Evolutionary conservation across 1,139 yeast genomes (phyloP).

Genomic region (Lodderomyces pseudojiufengensis): DNA sequence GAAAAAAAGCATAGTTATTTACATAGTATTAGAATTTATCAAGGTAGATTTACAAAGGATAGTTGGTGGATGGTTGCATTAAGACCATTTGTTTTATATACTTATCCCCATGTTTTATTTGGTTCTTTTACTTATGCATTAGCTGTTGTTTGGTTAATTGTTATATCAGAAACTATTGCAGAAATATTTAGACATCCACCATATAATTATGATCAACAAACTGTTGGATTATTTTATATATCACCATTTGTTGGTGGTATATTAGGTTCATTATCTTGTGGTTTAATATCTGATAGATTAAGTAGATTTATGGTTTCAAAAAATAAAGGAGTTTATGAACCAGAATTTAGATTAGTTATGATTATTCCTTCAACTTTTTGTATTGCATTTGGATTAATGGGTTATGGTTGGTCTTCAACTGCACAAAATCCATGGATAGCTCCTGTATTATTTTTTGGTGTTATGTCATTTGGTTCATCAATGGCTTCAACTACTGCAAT

Average conservation of each 20-base stretch:
- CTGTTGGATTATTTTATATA: slow-evolving; percentile 55
- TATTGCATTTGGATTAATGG: slow-evolving; percentile 51
- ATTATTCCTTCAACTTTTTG: slow-evolving; percentile 47
- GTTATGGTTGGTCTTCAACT: slow-evolving; percentile 59
- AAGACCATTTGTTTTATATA: slow-evolving; percentile 51
- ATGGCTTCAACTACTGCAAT: slow-evolving; percentile 61
- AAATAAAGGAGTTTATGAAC: slow-evolving; percentile 58
- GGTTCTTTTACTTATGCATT: slow-evolving; percentile 52
- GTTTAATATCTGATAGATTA: slow-evolving; percentile 46
- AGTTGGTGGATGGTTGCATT: slow-evolving; percentile 57
- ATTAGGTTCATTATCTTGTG: slow-evolving; percentile 54
- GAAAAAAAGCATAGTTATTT: slow-evolving; percentile 17
- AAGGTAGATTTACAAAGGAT: slow-evolving; percentile 49
- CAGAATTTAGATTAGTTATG: slow-evolving; percentile 59
- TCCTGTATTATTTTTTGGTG: slow-evolving; percentile 54
- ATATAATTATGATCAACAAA: slow-evolving; percentile 44
- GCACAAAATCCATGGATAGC: slow-evolving; percentile 54
- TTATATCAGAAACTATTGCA: slow-evolving; percentile 55
- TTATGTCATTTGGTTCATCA: slow-evolving; percentile 57
- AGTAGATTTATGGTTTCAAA: slow-evolving; percentile 33
- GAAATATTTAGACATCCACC: slow-evolving; percentile 45
- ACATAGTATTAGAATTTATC: slow-evolving; percentile 22
- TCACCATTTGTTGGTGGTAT: slow-evolving; percentile 60
- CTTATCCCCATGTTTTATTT: slow-evolving; percentile 53
- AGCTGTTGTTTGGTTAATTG: slow-evolving; percentile 63